These are phyloP conservation scores for Sinapis alba DNA, from an alignment of 441 rosid species.

Conservation along the genomic window DNA sequence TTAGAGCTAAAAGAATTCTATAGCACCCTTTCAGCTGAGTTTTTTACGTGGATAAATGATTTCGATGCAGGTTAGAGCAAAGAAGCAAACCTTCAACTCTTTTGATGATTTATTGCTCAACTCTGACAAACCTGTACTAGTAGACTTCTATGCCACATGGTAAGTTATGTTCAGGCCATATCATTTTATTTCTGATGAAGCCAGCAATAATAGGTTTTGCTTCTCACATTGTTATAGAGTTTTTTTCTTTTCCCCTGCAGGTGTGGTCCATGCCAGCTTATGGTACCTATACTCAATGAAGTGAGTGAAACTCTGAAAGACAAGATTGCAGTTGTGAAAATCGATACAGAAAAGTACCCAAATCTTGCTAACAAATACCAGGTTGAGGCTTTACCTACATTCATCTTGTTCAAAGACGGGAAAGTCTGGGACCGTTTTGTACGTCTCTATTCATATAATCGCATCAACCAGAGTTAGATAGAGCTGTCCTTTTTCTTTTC, in stretches of 20 bases:
- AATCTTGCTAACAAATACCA: conserved; percentile 73
- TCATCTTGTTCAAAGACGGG: conserved; percentile 85
- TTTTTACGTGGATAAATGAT: background rate
- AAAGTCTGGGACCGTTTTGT: conserved; percentile 85
- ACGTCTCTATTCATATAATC: conserved; percentile 42
- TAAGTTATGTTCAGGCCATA: conserved; percentile 23
- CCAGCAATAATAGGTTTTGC: background rate
- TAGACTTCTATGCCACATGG: conserved; percentile 96
- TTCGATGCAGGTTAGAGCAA: conserved; percentile 64
- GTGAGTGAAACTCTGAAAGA: conserved; percentile 70
- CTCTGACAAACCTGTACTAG: conserved; percentile 78
- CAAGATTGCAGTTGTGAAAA: conserved; percentile 75
- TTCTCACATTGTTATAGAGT: conserved; percentile 13
- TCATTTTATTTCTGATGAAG: background rate
- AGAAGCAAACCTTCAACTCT: conserved; percentile 76
- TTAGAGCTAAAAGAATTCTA: background rate
- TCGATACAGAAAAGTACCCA: conserved; percentile 93
- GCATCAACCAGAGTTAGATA: background rate
- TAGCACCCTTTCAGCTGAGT: background rate
- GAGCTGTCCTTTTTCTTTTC: background rate
- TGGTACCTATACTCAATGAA: conserved; percentile 82
- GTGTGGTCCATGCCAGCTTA: conserved; percentile 97
- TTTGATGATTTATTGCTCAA: conserved; percentile 73
- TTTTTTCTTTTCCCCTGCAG: conserved; percentile 39
- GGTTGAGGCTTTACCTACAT: conserved; percentile 85